Evolutionary conservation across 139 green algal genomes (phyloP), one percentile per base, ranked within the genome.

Genomic region (Tetratostichococcus sp.): DNA sequence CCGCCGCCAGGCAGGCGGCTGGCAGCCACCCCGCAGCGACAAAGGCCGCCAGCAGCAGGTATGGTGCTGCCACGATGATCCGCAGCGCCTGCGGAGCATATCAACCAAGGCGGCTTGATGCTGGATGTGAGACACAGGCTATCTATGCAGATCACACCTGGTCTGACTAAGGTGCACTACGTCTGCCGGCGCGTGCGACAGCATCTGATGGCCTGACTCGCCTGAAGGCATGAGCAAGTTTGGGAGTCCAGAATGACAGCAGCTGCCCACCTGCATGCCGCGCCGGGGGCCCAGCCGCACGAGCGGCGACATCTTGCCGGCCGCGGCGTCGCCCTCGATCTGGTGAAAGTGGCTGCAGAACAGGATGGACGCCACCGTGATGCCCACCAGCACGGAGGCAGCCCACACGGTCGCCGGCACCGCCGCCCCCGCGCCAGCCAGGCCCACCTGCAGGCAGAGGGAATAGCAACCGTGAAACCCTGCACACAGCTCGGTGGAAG

Each of bases 301-400:
- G 4, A 97, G 70, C 0, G 94, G 94, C 6, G 94, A 98, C 59
- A 85, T 80, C 81, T 98, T 98, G 59, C 89, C 88, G 14, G 86
- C 84, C 1, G 83, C 81, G 0, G 30, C 80, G 76, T 98, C 94
- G 3, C 91, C 91, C 30, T 92, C 85, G 59, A 94, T 90, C 76
- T 95, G 93, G 76, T 98, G 95, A 74, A 97, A 98, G 86, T 98
- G 95, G 70, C 84, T 93, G 83, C 89, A 96, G 84, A 98, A 96
- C 8, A 98, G 86, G 78, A 98, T 96, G 75, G 83, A 69, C 30
- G 89, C 93, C 30, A 94, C 98, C 43, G 90, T 96, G 43, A 93
- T 42, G 35, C 95, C 95, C 1, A 98, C 86, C 31, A 96, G 66
- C 16, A 86, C 43, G 5, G 85, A 79, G 5, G 76, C 39, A 1